Evolutionary conservation across 129 eudicot genomes (phyloP).

Genomic region (Scalesia atractyloides): DNA sequence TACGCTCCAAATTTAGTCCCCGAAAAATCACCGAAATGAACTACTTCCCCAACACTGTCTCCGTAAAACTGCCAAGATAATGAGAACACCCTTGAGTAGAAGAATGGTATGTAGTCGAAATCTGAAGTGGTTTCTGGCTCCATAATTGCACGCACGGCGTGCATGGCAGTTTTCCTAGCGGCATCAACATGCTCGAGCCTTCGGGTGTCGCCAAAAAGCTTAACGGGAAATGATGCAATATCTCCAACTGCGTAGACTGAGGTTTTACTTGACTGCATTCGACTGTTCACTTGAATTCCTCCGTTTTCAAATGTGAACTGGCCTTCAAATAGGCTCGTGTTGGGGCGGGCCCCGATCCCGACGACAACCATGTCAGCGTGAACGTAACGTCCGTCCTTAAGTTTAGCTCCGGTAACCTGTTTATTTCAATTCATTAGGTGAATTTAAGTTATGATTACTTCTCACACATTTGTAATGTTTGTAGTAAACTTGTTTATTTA

Average conservation of each 20-base stretch:
- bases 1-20: conserved; percentile 78
- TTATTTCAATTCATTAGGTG: not conserved
- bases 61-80: conserved; percentile 96
- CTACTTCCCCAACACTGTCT: conserved; percentile 70
- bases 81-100: conserved; percentile 84
- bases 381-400: conserved; percentile 62
- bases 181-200: conserved; percentile 94
- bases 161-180: conserved; percentile 80
- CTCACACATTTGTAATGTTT: too few species aligned
- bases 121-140: conserved; percentile 54
- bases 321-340: conserved; percentile 86
- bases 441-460: not conserved
- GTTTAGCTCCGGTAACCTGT: conserved; percentile 70
- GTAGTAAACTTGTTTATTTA: too few species aligned
- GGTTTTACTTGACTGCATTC: conserved; percentile 67
- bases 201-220: conserved; percentile 61
- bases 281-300: conserved; percentile 79
- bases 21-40: conserved; percentile 84
- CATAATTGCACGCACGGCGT: conserved; percentile 81
- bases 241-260: conserved; percentile 92
- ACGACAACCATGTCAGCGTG: conserved; percentile 82
- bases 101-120: conserved; percentile 87
- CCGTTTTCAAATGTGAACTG: conserved; percentile 78
- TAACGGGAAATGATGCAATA: conserved; percentile 77
- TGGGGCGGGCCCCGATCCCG: conserved; percentile 89